phyloP scores from a whole-genome alignment of 73 alveolate genomes.

The Tetrahymena elliotti region DNA sequence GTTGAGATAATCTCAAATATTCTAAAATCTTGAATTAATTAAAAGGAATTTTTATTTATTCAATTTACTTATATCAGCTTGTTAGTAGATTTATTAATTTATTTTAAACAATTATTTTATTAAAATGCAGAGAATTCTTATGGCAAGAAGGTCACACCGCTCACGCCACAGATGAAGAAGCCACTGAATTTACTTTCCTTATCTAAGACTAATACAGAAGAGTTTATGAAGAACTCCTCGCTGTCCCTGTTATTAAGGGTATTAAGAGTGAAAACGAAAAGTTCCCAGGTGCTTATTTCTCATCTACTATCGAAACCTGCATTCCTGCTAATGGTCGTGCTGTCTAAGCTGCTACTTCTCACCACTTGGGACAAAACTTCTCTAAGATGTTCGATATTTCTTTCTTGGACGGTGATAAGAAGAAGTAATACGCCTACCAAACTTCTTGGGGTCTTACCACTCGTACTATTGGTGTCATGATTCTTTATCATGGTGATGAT shows the following conservation, averaged over 20 bases:
- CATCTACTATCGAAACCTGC: constrained; percentile 93
- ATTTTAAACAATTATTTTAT: too few relatives aligned
- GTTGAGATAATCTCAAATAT: neutral
- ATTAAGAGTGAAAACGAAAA: constrained; percentile 95
- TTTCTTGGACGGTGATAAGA: constrained; percentile 86
- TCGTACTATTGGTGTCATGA: constrained; percentile 90
- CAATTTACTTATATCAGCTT: too few relatives aligned
- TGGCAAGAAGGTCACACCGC: constrained; percentile 99
- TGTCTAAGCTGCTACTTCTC: constrained; percentile 98
- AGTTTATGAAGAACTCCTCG: constrained; percentile 90
- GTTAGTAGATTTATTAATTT: too few relatives aligned
- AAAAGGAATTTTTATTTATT: neutral
- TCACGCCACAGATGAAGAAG: constrained; percentile 95
- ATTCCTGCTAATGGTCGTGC: constrained; percentile 98
- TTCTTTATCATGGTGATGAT: constrained; percentile 98
- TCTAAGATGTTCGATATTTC: constrained; percentile 95
- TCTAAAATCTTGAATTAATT: neutral
- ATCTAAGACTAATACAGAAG: constrained; percentile 89
- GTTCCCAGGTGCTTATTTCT: constrained; percentile 97
- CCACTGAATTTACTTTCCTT: constrained; percentile 73
- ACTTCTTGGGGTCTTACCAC: constrained; percentile 99
- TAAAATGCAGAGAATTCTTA: constrained; percentile 90
- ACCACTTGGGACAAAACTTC: constrained; percentile 98
- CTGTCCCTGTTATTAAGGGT: constrained; percentile 98
- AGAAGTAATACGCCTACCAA: constrained; percentile 88